Percentiles rank a stretch among this genome's conserved stretches.
phyloP scores from a whole-genome alignment of 176 grass and related monocot species.

The Raddia distichophylla region DNA sequence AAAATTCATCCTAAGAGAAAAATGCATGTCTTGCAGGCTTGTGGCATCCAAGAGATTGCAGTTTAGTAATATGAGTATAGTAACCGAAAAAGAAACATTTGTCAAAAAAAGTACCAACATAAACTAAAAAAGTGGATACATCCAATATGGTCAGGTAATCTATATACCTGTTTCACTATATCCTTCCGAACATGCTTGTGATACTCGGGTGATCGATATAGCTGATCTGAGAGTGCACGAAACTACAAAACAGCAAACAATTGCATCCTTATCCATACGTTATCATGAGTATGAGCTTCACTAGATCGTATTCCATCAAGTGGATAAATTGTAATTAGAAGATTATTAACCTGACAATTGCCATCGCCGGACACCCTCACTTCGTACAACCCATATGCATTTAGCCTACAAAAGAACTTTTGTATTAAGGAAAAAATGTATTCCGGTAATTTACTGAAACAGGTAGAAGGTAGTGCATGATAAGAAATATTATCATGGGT shows the following conservation, averaged over 20 bases:
- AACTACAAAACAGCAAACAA: constrained; percentile 63
- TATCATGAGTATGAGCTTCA: constrained; percentile 17
- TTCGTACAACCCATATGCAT: constrained; percentile 87
- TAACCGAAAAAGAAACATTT: not conserved
- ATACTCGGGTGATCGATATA: constrained; percentile 84
- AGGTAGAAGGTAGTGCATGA: constrained; percentile 17
- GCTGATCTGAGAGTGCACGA: constrained; percentile 94
- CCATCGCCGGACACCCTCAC: constrained; percentile 92
- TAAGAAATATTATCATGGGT: constrained; percentile 4
- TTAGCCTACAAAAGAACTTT: constrained; percentile 63
- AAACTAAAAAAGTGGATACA: constrained; percentile 23
- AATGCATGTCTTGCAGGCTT: constrained; percentile 16
- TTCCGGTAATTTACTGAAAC: constrained; percentile 22
- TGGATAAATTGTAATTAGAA: constrained; percentile 25
- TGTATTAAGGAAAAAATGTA: constrained; percentile 30
- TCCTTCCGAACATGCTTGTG: constrained; percentile 95
- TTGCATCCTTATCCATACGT: constrained; percentile 4
- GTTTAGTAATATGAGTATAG: constrained; percentile 10
- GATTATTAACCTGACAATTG: constrained; percentile 83
- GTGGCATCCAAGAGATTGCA: not conserved
- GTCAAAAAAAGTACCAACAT: not conserved
- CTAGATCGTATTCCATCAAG: constrained; percentile 15
- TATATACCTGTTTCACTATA: constrained; percentile 92
- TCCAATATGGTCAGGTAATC: not conserved
- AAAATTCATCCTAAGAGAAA: constrained; percentile 12